Evolutionary conservation across 225 moss, liverwort and hornwort species (phyloP), one percentile per base, ranked within the genome.

Genomic region (Neckera pumila): DNA sequence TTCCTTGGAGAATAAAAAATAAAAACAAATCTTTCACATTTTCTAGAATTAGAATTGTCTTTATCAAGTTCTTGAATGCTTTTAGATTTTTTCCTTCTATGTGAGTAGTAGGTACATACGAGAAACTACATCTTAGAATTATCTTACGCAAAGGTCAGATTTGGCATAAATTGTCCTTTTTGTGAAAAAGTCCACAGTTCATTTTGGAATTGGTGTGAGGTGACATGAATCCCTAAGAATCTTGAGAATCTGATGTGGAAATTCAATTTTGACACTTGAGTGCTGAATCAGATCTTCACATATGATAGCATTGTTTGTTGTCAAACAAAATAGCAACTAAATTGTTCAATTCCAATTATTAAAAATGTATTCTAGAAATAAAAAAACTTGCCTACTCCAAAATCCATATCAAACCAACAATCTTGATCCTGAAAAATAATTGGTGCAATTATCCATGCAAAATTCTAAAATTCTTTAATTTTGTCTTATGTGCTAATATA

Each of bases 41-140:
- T 42, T 0, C 42, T 38, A 3, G n/a, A 8, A 5, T 70, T 0
- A 0, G 3, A 42, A 42, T 40, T 70, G 14, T 25, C 25, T 70
- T 40, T 40, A 40, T 14, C 3, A 70, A 25, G 0, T 40, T 40
- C 4, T 40, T 3, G 5, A 26, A 42, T 71, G 40, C 14, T 25
- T 40, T 14, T 2, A 25, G 0, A 12, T 40, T 70, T 56, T 25
- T 70, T 25, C 25, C 2, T 71, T 70, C 7, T 23, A 70, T 25
- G 0, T 40, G 1, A 14, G 1, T 53, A 14, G 1, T 53, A 3
- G 4, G 16, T 40, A 40, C 3, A 4, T 23, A 40, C 0, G 2
- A 40, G 14, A 40, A 38, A 40, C 4, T 25, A 2, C 70, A 70
- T 70, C 7, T 23, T 22, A 69, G 4, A 23, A 38, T 4, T 51